These are phyloP conservation scores for Diplodia corticola DNA, from an alignment of 2,329 filamentous ascomycete species.

Conservation along the genomic window DNA sequence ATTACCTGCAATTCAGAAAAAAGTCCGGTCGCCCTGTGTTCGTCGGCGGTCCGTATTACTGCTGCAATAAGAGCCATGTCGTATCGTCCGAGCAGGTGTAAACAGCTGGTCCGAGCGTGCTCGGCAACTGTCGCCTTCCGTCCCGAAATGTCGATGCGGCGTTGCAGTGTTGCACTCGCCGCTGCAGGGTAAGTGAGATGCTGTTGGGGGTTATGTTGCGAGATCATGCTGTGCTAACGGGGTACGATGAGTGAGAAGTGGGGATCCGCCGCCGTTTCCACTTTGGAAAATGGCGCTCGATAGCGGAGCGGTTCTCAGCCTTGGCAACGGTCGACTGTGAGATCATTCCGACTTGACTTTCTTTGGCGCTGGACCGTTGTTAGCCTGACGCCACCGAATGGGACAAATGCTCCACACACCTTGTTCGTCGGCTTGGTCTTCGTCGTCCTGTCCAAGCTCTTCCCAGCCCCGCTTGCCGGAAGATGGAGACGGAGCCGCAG, in stretches of 20 bases:
- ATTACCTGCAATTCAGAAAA: neutral
- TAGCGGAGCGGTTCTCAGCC: conserved; percentile 11
- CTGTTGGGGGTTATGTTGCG: conserved; percentile 13
- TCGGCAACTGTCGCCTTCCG: neutral
- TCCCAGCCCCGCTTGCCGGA: conserved; percentile 25
- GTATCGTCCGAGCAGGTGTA: neutral
- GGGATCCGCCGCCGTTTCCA: neutral
- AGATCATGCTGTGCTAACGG: conserved; percentile 3
- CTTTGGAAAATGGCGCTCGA: neutral
- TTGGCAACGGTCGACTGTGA: conserved; percentile 7
- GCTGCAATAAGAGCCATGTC: neutral
- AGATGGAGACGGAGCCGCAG: conserved; percentile 17
- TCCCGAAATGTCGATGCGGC: neutral
- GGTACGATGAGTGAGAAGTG: neutral
- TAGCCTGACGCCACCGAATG: neutral
- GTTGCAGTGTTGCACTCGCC: conserved; percentile 9
- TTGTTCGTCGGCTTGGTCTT: conserved; percentile 22
- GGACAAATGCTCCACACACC: conserved; percentile 4
- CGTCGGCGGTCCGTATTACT: neutral
- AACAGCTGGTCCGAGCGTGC: neutral
- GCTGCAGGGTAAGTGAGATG: conserved; percentile 9
- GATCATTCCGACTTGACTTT: conserved; percentile 22
- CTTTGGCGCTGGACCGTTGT: conserved; percentile 9
- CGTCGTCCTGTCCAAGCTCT: conserved; percentile 23
- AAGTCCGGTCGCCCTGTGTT: neutral